Base-by-base conservation (phyloP, 208 protist species). In the Spongospora subterranea region DNA sequence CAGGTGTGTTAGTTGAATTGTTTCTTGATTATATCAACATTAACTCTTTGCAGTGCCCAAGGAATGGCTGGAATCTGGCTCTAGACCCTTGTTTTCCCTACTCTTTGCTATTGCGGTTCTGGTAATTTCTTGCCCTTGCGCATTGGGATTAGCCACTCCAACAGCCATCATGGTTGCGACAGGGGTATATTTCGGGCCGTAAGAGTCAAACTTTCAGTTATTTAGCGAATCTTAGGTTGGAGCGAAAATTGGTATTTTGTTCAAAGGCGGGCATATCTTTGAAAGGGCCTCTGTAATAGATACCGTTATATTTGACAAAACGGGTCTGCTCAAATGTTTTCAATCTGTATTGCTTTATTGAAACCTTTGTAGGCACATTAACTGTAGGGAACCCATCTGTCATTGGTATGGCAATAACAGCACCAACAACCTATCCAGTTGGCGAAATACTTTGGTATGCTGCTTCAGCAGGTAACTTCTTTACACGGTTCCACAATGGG, bases 151-250 rank as follows among this genome's bases (percentile, higher is more conserved):
- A 0, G 93, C 93, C 24, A 94, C 93, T 35, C 93, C 93, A 0
- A 93, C 93, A 6, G 93, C 93, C 24, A 77, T 94, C 82, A 94
- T 94, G 93, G 93, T 94, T 32, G 92, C 88, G 29, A 92, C 60
- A 0, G 93, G 93, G 39, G 92, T 94, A 32, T 77, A 24, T 60
- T 29, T 24, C 24, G 13, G 50, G 13, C 50, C 50, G 24, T 60
- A 60, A 60, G 24, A 60, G 24, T 60, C 13, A 60, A 24, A 24
- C 13, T 60, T 60, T 6, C 50, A 29, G 50, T 29, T 60, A 6
- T 60, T 60, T 60, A n/a, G 13, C 24, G 50, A 60, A 60, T 60
- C 50, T 6, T 60, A 60, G 50, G 50, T 60, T 60, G 50, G 90
- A n/a, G 93, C 93, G 45, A 32, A 65, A 6, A 29, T 46, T 24